Conservation (phyloP, 2,329 filamentous ascomycete species). For the Mycosphaerelloides madeirae region DNA sequence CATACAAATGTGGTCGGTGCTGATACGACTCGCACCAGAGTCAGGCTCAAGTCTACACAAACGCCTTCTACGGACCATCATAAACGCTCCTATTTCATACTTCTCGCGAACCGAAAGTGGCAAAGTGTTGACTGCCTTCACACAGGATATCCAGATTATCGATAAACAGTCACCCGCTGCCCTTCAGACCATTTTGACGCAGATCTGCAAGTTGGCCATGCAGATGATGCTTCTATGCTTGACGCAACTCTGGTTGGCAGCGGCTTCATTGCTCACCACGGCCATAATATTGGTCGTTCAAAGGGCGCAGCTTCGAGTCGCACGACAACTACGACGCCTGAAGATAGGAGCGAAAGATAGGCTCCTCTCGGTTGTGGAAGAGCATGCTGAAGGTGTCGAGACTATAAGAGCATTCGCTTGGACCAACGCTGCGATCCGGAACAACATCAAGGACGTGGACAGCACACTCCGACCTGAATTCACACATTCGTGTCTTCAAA, state of each 20-base stretch:
- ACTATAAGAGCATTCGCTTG: slow-evolving; percentile 5
- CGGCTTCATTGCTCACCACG: background rate
- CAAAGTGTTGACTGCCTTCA: slow-evolving; percentile 2
- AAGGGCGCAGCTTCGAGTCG: background rate
- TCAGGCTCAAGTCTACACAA: slow-evolving; percentile 2
- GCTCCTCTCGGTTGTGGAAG: background rate
- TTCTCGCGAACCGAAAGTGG: slow-evolving; percentile 3
- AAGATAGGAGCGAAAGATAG: background rate
- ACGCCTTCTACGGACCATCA: background rate
- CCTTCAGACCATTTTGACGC: background rate
- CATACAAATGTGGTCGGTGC: slow-evolving; percentile 1
- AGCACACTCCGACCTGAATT: slow-evolving; percentile 1
- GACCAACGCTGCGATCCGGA: background rate
- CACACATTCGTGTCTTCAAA: background rate
- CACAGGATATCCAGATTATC: slow-evolving; percentile 4
- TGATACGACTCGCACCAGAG: background rate
- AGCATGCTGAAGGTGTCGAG: slow-evolving; percentile 2
- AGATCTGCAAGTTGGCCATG: slow-evolving; percentile 3
- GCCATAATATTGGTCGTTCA: no score
- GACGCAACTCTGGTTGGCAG: background rate
- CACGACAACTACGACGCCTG: background rate
- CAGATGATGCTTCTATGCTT: slow-evolving; percentile 1
- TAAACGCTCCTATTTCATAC: slow-evolving; percentile 1
- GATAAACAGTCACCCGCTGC: background rate
- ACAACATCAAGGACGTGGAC: slow-evolving; percentile 2